Conservation (phyloP, 495 filamentous ascomycete genomes). For the Pseudevernia furfuracea region DNA sequence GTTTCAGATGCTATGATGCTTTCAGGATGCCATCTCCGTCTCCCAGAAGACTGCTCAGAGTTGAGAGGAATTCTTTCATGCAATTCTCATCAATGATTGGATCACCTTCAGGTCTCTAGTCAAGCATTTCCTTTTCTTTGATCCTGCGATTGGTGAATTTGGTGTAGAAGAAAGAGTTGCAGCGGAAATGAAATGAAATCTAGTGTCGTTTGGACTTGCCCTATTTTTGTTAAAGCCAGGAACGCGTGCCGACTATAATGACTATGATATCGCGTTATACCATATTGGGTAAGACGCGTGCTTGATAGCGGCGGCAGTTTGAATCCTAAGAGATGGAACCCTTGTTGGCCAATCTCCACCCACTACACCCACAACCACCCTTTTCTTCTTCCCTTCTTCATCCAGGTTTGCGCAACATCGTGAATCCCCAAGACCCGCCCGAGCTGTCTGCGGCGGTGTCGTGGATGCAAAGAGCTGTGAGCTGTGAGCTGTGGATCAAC, state of each 20-base stretch:
- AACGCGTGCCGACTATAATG: background rate
- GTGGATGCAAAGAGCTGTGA: slow-evolving; percentile 17
- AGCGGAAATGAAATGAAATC: background rate
- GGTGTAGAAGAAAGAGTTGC: background rate
- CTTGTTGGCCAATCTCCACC: slow-evolving; percentile 3
- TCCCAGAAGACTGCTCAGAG: background rate
- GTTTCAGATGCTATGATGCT: background rate
- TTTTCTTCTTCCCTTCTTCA: slow-evolving; percentile 11
- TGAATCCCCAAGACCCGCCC: slow-evolving; percentile 14
- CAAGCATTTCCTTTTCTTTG: background rate
- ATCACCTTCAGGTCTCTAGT: background rate
- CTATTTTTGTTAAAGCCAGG: background rate
- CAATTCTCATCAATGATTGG: background rate
- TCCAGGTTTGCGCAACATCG: slow-evolving; percentile 11
- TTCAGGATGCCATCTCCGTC: background rate
- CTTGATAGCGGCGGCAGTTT: background rate
- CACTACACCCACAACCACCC: slow-evolving; percentile 4
- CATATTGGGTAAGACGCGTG: background rate
- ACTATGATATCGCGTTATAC: background rate
- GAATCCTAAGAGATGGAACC: background rate
- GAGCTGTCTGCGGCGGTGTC: slow-evolving; percentile 20
- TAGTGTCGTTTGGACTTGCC: slow-evolving; percentile 4
- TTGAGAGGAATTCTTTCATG: background rate
- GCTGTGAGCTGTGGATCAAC: slow-evolving; percentile 11
- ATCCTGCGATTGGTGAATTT: background rate